phyloP scores from a whole-genome alignment of 1,284 basidiomycete species.

The Tetrapyrgos nigripes region DNA sequence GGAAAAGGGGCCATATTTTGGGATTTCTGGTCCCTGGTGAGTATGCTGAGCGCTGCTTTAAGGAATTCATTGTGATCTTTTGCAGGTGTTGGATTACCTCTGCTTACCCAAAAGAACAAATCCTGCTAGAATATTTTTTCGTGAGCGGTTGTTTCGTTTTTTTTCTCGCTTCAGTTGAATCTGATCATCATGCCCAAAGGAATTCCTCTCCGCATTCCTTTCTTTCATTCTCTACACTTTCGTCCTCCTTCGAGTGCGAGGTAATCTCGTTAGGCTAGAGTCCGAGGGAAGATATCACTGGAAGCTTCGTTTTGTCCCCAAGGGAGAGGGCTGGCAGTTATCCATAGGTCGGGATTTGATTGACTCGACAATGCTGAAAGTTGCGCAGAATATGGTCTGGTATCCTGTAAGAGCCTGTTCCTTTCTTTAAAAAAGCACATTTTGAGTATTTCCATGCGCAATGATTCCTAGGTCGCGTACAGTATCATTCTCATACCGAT shows the following conservation, averaged over 20 bases:
- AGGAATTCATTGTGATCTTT: not conserved
- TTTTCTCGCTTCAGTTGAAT: not conserved
- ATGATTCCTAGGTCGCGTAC: conserved; percentile 45
- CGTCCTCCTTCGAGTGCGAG: conserved; percentile 41
- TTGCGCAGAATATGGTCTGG: conserved; percentile 37
- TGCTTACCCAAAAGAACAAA: conserved; percentile 46
- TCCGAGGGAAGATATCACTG: conserved; percentile 34
- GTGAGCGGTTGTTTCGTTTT: conserved; percentile 34
- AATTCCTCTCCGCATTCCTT: conserved; percentile 38
- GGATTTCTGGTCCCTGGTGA: conserved; percentile 48
- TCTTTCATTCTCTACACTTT: conserved; percentile 37
- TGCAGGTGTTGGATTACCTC: conserved; percentile 55
- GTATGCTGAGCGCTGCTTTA: not conserved
- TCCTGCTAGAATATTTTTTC: conserved; percentile 54
- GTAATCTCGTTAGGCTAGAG: conserved; percentile 32
- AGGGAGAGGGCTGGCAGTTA: conserved; percentile 32
- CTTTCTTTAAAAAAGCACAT: not conserved
- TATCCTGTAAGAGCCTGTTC: conserved; percentile 22
- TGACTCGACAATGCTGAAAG: conserved; percentile 31
- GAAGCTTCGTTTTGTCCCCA: conserved; percentile 29
- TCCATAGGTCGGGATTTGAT: conserved; percentile 31
- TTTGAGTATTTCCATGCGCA: no score
- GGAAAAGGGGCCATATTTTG: conserved; percentile 46
- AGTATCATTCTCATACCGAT: conserved; percentile 40
- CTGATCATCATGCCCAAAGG: conserved; percentile 21